Base-by-base conservation (phyloP, 2,329 filamentous ascomycete species). In the Arthrobotrys entomopaga region DNA sequence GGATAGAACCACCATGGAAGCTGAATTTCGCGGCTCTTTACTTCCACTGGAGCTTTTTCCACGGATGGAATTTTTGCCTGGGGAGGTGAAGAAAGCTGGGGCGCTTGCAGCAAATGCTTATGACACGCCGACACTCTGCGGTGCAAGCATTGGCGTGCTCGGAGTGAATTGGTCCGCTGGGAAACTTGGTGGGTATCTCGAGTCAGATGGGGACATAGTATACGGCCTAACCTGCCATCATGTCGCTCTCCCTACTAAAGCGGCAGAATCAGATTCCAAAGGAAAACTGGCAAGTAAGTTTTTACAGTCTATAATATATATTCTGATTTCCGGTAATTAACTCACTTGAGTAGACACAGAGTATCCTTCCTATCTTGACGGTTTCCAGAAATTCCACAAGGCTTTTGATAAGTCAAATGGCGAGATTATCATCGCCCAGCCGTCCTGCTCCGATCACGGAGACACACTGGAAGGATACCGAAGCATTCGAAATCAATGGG, bases 101-200 rank as follows among this genome's bases (percentile, higher is more conserved):
- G 40, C 24, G 24, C 42, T 66, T 38, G 29, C 26, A 6, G 34
- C 63, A 3, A 40, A 24, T 15, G 29, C 50, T 13, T 66, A 66
- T 43, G 19, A 20, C 3, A 3, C 5, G 8, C n/a, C 5, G 4
- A 5, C 40, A 3, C n/a, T 10, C 11, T 59, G 54, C 34, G 64
- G 64, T 13, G 64, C 34, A 7, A n/a, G 54, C 19, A 46, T 66
- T 22, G 54, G 64, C 5, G 53, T 66, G n/a, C 34, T 6, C 6
- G 64, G 64, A n/a, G 11, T 60, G 38, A 38, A 42, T 43, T 66
- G 64, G 64, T 66, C 64, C n/a, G 42, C 64, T 11, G 64, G 64
- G 22, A 66, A 42, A 2, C 53, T 66, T 13, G 43, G 64, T 2
- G 64, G 64, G n/a, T 59, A 42, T 16, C 48, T 66, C 15, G 61